phyloP scores from a whole-genome alignment of 306 rosid genomes.

The peach (Prunus persica) region Prunus_persica_NCBIv2 NC_034014.1:10407501-10408000 shows the following conservation, averaged over 20 bases:
- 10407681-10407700: not conserved
- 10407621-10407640: not conserved
- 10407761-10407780: rapidly evolving
- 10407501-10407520: too few species aligned
- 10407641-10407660: not conserved
- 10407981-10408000: not conserved
- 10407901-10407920: not conserved
- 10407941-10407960: not conserved
- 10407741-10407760: not conserved
- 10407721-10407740: not conserved
- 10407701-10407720: not conserved
- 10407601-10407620: too few species aligned
- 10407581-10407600: not conserved
- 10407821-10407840: rapidly evolving
- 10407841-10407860: not conserved
- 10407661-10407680: conserved; percentile 4
- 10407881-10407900: not conserved
- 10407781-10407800: too few species aligned
- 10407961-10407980: conserved; percentile 8
- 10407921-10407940: not conserved
- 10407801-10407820: rapidly evolving
- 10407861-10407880: not conserved
- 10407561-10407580: not conserved
- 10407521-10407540: too few species aligned
- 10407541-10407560: too few species aligned